Evolutionary conservation across 768 basidiomycete species (phyloP).

Genomic region (Agrocybe praecox): DNA sequence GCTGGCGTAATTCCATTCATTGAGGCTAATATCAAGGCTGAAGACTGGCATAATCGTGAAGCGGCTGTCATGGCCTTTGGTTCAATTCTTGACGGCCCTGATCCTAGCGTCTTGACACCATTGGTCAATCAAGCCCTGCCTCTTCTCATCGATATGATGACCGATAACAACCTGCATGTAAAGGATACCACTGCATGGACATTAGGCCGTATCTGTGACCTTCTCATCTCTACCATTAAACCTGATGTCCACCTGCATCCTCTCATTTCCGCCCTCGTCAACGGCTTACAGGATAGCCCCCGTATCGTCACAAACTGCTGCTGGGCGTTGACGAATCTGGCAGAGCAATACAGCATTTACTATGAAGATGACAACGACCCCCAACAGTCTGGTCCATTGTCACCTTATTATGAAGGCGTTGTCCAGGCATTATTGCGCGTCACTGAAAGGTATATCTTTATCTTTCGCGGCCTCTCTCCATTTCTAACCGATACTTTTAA

Average conservation of each 20-base stretch:
- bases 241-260: slow-evolving; percentile 86
- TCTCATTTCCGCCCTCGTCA: slow-evolving; percentile 81
- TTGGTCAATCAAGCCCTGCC: slow-evolving; percentile 94
- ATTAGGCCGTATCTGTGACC: slow-evolving; percentile 91
- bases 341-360: slow-evolving; percentile 79
- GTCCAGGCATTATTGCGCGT: slow-evolving; percentile 81
- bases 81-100: slow-evolving; percentile 95
- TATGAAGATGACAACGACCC: slow-evolving; percentile 64
- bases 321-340: slow-evolving; percentile 95
- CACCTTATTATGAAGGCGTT: slow-evolving; percentile 88
- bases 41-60: slow-evolving; percentile 95
- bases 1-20: slow-evolving; percentile 96
- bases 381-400: slow-evolving; percentile 64
- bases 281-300: slow-evolving; percentile 77
- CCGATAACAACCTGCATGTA: slow-evolving; percentile 80
- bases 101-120: slow-evolving; percentile 82
- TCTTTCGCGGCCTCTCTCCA: background rate
- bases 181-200: slow-evolving; percentile 99
- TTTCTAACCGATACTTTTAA: background rate
- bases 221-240: slow-evolving; percentile 84
- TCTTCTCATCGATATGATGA: slow-evolving; percentile 95
- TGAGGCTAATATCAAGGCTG: slow-evolving; percentile 89
- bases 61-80: slow-evolving; percentile 99
- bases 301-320: slow-evolving; percentile 93
- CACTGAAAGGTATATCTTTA: slow-evolving; percentile 72